These are phyloP conservation scores for Daldinia vernicosa DNA, from an alignment of 495 filamentous ascomycete genomes.

Conservation along the genomic window DNA sequence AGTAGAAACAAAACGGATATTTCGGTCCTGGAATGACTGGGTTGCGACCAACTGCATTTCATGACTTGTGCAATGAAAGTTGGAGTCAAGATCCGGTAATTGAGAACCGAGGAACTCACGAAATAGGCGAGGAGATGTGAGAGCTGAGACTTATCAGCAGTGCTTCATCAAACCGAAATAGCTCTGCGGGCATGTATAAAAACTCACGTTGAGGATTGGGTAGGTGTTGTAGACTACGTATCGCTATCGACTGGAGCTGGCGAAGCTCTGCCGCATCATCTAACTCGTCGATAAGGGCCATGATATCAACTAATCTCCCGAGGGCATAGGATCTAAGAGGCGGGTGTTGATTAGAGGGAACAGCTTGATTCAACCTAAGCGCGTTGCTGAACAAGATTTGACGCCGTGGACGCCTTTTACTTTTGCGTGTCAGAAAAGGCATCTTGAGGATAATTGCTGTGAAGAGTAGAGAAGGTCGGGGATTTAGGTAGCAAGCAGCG, in stretches of 20 bases:
- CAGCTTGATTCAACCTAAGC: background rate
- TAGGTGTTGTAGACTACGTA: background rate
- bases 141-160: conserved; percentile 24
- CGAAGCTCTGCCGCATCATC: conserved; percentile 24
- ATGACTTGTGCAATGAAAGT: conserved; percentile 29
- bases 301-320: background rate
- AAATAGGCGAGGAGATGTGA: conserved; percentile 39
- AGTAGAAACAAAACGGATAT: conserved; percentile 30
- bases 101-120: conserved; percentile 35
- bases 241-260: conserved; percentile 13
- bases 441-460: background rate
- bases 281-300: conserved; percentile 6
- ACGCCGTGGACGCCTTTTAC: background rate
- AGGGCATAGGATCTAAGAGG: background rate
- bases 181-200: background rate
- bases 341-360: background rate
- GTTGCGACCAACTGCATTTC: conserved; percentile 37
- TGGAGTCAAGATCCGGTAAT: conserved; percentile 16
- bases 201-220: conserved; percentile 20
- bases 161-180: background rate
- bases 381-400: background rate
- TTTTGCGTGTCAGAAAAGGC: background rate
- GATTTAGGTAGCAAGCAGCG: background rate
- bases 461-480: background rate
- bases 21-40: conserved; percentile 21